Percentiles rank a stretch among this genome's conserved stretches.
Evolutionary conservation across 2,329 filamentous ascomycete genomes (phyloP).

Genomic region (Clathrospora elynae): DNA sequence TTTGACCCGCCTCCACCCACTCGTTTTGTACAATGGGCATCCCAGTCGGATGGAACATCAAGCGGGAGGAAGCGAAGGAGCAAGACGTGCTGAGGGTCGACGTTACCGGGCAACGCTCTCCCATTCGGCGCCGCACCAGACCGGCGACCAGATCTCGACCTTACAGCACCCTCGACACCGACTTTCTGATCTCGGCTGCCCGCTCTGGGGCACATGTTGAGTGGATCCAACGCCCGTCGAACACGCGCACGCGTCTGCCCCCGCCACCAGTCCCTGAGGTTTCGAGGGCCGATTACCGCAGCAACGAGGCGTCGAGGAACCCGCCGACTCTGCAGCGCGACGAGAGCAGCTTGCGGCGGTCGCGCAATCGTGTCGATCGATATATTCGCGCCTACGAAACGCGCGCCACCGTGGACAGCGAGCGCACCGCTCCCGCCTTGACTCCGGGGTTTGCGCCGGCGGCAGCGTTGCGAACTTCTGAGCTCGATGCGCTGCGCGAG

Average conservation of each 20-base stretch:
- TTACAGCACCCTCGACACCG: slow-evolving; percentile 23
- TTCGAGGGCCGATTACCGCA: slow-evolving; percentile 23
- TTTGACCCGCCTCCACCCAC: slow-evolving; percentile 18
- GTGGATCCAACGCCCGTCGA: slow-evolving; percentile 22
- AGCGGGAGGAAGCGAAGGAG: slow-evolving; percentile 54
- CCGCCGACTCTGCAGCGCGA: slow-evolving; percentile 21
- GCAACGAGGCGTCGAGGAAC: slow-evolving; percentile 21
- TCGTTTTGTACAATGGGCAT: slow-evolving; percentile 53
- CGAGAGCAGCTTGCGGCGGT: slow-evolving; percentile 19
- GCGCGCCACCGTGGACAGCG: slow-evolving; percentile 15
- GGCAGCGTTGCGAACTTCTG: slow-evolving; percentile 18
- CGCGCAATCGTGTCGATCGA: slow-evolving; percentile 16
- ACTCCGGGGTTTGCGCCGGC: slow-evolving; percentile 47
- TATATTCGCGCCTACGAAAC: slow-evolving; percentile 22
- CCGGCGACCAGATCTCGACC: slow-evolving; percentile 29
- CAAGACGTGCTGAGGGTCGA: slow-evolving; percentile 58
- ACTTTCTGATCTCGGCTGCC: slow-evolving; percentile 20
- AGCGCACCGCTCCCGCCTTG: slow-evolving; percentile 35
- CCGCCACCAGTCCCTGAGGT: slow-evolving; percentile 45
- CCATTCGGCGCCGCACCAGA: slow-evolving; percentile 60
- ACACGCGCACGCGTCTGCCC: slow-evolving; percentile 29
- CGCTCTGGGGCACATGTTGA: slow-evolving; percentile 20
- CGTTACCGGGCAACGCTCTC: slow-evolving; percentile 59
- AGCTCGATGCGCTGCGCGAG: slow-evolving; percentile 10
- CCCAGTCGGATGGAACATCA: slow-evolving; percentile 56